Conservation (phyloP, 2,329 filamentous ascomycete species). For the Juglanconis sp. region DNA sequence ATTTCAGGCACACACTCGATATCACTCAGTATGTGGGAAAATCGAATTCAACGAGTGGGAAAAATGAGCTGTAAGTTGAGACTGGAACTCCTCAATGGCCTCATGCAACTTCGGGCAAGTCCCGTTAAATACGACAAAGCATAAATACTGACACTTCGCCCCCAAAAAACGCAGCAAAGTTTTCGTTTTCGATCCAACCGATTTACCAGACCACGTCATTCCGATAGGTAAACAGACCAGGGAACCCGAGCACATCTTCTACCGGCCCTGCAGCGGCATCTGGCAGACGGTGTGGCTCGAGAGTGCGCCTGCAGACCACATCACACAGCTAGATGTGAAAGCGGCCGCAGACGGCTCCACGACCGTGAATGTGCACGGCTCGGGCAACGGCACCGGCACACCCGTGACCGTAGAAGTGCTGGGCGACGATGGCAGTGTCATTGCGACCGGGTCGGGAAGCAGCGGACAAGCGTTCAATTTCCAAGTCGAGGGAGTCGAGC, state of each 20-base stretch:
- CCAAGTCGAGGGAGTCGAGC: conserved; percentile 47
- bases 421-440: conserved; percentile 33
- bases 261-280: conserved; percentile 69
- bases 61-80: conserved; percentile 51
- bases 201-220: conserved; percentile 51
- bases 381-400: conserved; percentile 26
- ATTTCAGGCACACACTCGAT: conserved; percentile 60
- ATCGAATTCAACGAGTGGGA: conserved; percentile 27
- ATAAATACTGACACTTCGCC: neutral
- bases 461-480: conserved; percentile 54
- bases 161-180: conserved; percentile 43
- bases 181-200: conserved; percentile 66
- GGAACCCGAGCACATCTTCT: conserved; percentile 62
- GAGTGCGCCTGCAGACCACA: conserved; percentile 53
- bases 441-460: conserved; percentile 41
- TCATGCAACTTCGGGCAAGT: too few relatives aligned
- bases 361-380: conserved; percentile 52
- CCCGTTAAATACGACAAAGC: neutral
- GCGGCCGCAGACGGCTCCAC: conserved; percentile 58
- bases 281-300: conserved; percentile 74
- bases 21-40: conserved; percentile 43
- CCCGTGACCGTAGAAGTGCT: conserved; percentile 35
- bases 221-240: conserved; percentile 65
- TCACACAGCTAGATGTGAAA: conserved; percentile 56
- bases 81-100: too few relatives aligned